Base-by-base conservation (phyloP, 495 filamentous ascomycete genomes). In the Astrothelium macrocarpum region DNA sequence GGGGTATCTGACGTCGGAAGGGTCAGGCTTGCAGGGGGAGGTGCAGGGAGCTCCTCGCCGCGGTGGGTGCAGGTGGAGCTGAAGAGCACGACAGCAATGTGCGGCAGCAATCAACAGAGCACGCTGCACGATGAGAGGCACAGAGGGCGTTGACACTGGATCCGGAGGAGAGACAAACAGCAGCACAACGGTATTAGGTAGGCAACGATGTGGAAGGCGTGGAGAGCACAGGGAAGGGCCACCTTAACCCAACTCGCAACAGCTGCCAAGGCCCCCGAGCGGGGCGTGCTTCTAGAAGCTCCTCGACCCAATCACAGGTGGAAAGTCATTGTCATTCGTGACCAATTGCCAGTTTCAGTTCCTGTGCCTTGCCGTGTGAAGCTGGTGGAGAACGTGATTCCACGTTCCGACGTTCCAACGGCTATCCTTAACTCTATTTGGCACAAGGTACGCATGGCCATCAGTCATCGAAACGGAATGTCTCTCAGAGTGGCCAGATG, bases 1-100 rank as follows among this genome's bases (percentile, higher is more conserved):
- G 65, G 46, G 62, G 28, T 32, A 36, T 59, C 56, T 59, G 56
- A 31, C 26, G 56, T 59, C 56, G 56, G 56, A 4, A 49, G 45
- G 45, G 45, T n/a, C 45, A n/a, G 45, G 14, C 45, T 49, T 49
- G n/a, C 45, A 49, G 45, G 45, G 45, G 45, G 7, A 20, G 45
- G n/a, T 49, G 45, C 45, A 49, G 45, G 45, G 45, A 49, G 45
- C 45, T 49, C 45, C 45, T 49, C 36, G 36, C 36, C 36, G 18
- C 9, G 36, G 9, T 9, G 36, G 36, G 9, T 16, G 18, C 36
- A 16, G 36, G 9, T 16, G 9, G 18, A 10, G 18, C 36, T 16
- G 36, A 16, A 9, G 10, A 42, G 36, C 9, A 42, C 36, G 36
- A 1, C 36, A n/a, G 45, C 10, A n/a, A 49, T n/a, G n/a, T 18